phyloP scores from a whole-genome alignment of 257 asterid genomes.

The Gardenia jasminoides region DNA sequence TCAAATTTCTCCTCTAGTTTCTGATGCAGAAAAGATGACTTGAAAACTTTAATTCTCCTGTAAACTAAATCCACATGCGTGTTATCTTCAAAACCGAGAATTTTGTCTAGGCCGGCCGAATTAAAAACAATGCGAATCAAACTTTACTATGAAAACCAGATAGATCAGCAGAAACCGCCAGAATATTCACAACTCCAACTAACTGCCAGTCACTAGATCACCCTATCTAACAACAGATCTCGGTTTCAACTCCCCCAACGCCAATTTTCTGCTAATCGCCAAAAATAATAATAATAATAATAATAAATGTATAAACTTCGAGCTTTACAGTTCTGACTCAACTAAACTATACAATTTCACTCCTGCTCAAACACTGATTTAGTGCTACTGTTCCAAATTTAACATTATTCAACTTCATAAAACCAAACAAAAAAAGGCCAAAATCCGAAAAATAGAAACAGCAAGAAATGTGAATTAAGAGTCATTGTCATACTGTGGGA shows the following conservation, averaged over 20 bases:
- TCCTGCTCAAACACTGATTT: neutral
- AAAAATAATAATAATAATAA: neutral
- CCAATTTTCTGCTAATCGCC: neutral
- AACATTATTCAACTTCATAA: neutral
- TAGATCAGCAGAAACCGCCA: constrained; percentile 9
- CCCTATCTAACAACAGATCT: constrained; percentile 34
- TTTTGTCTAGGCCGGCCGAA: neutral
- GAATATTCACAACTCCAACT: neutral
- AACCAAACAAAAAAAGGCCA: neutral
- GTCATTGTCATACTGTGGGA: neutral
- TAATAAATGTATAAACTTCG: neutral
- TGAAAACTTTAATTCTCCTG: neutral
- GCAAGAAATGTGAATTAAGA: neutral
- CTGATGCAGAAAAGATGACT: neutral
- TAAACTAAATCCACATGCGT: neutral
- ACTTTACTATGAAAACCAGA: neutral
- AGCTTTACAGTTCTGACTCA: neutral
- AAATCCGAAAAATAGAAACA: neutral
- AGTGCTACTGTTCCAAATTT: neutral
- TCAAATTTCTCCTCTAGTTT: neutral
- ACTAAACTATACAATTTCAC: neutral
- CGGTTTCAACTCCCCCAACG: constrained; percentile 26
- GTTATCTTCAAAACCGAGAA: neutral
- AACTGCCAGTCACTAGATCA: constrained; percentile 9
- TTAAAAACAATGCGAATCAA: constrained; percentile 1